Evolutionary conservation across 495 filamentous ascomycete species (phyloP), one percentile per base, ranked within the genome.

Genomic region (Neurospora africana): DNA sequence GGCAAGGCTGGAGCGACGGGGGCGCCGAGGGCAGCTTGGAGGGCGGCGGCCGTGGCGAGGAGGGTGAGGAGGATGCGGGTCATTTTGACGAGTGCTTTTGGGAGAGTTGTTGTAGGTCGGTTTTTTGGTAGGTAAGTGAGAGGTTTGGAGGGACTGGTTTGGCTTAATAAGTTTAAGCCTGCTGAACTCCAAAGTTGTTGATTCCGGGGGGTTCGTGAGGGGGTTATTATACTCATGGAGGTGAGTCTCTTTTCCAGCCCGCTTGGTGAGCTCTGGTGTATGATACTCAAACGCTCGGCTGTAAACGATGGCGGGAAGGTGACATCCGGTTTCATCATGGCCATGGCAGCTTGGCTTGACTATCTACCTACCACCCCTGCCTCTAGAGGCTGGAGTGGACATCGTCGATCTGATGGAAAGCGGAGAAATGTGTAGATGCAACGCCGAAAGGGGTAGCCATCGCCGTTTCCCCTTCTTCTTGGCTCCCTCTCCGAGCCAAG

Each of bases 21-120:
- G 1, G 58, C 72, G 47, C 37, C 74, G 19, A 71, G 27, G 19
- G 65, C 72, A n/a, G 41, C 39, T 69, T 75, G 74, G 43, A 77
- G 21, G 65, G 75, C 75, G 27, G 73, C 67, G 23, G 71, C 73
- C 61, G 75, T 70, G 37, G 73, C 73, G 33, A 76, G 67, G 44
- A 73, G 71, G 33, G 73, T 73, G 65, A 73, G 11, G 27, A 75
- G 37, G 40, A 73, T 71, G 61, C 74, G 75, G 27, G 73, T 76
- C 75, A 76, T 76, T 37, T 41, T 73, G 73, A 68, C n/a, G 27
- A 38, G 8, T 71, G 40, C 27, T 17, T 15, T 17, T 61, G 15
- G 41, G 15, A 8, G 6, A 41, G 5, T 19, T 19, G 39, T 13
- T 5, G 38, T 38, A 38, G 37, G 37, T 38, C 2, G 21, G 21